These are phyloP conservation scores for Linnemannia schmuckeri DNA, from an alignment of 192 early-diverging fungal genomes.

Conservation along the genomic window DNA sequence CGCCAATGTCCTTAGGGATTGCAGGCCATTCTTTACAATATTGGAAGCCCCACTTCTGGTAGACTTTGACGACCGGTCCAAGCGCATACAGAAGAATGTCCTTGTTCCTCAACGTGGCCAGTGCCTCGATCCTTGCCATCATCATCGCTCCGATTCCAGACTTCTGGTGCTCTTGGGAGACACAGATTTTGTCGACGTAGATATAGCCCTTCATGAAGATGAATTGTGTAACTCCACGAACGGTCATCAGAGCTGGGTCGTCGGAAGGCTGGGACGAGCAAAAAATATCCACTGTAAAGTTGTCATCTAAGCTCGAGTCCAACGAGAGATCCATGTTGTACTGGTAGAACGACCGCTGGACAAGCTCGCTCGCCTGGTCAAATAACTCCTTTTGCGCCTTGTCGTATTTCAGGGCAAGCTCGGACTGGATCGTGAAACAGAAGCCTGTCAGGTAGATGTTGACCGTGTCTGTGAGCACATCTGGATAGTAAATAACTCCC, in stretches of 20 bases:
- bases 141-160: slow-evolving; percentile 51
- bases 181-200: slow-evolving; percentile 60
- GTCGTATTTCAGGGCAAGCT: slow-evolving; percentile 38
- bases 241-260: slow-evolving; percentile 23
- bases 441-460: slow-evolving; percentile 21
- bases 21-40: slow-evolving; percentile 57
- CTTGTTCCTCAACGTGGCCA: slow-evolving; percentile 45
- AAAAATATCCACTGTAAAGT: slow-evolving; percentile 58
- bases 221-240: slow-evolving; percentile 55
- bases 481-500: slow-evolving; percentile 39
- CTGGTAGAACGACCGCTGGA: slow-evolving; percentile 29
- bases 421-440: slow-evolving; percentile 50
- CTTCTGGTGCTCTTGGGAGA: slow-evolving; percentile 52
- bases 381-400: slow-evolving; percentile 37
- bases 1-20: slow-evolving; percentile 45
- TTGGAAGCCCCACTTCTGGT: slow-evolving; percentile 54
- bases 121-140: slow-evolving; percentile 43
- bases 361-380: slow-evolving; percentile 43
- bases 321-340: slow-evolving; percentile 55
- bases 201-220: slow-evolving; percentile 60
- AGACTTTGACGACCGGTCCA: slow-evolving; percentile 38
- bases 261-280: slow-evolving; percentile 22
- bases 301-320: slow-evolving; percentile 55
- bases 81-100: slow-evolving; percentile 57
- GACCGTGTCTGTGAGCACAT: slow-evolving; percentile 5